A percentile compares a stretch with the other conserved stretches of the same genome.
These are phyloP conservation scores for Plasmodium relictum DNA, from an alignment of 169 alveolate genomes.

Conservation along the genomic window DNA sequence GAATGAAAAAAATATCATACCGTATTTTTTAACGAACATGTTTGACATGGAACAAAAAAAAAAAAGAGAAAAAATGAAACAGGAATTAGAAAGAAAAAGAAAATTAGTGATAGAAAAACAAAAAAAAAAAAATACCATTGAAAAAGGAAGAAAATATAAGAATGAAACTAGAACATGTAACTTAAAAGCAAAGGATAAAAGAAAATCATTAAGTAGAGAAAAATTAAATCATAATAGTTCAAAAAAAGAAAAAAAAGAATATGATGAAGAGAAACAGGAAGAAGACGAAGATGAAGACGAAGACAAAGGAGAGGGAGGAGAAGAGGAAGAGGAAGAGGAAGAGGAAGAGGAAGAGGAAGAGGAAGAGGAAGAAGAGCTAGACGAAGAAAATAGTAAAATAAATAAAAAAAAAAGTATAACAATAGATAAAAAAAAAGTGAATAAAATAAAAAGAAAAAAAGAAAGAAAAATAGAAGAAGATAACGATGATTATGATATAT, in stretches of 20 bases:
- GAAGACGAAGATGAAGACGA: background rate
- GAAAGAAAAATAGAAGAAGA: background rate
- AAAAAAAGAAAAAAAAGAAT: background rate
- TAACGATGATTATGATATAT: constrained; percentile 10
- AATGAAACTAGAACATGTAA: background rate
- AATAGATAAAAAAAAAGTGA: background rate
- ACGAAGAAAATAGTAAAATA: background rate
- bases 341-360: background rate
- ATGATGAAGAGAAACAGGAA: background rate
- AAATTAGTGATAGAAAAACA: constrained; percentile 25
- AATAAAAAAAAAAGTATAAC: background rate
- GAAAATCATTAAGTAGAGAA: background rate
- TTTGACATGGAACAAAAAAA: constrained; percentile 59
- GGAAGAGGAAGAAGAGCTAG: background rate
- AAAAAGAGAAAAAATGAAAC: constrained; percentile 59
- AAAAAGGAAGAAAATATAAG: background rate
- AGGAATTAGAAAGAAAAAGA: constrained; percentile 24
- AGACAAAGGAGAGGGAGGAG: background rate
- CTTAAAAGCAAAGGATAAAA: background rate
- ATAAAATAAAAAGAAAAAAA: background rate
- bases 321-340: background rate
- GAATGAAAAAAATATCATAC: constrained; percentile 68
- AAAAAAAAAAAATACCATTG: constrained; percentile 24
- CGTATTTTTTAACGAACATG: constrained; percentile 49
- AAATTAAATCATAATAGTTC: background rate